Conservation (phyloP, 805 yeast species). For the Millerozyma miso region DNA sequence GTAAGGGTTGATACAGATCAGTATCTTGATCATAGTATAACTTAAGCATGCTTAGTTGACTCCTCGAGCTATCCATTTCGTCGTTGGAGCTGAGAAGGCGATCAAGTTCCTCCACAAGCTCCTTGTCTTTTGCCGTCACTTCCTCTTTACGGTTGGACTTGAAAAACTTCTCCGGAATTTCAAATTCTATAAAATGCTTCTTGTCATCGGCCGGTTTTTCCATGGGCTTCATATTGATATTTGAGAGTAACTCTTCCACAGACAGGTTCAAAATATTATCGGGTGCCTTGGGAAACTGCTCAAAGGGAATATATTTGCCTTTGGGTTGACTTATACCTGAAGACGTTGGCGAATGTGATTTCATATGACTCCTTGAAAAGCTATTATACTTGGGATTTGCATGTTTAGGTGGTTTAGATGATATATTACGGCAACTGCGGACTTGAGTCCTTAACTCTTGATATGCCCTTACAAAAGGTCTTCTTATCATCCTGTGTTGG, state of each 20-base stretch:
- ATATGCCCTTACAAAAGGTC: background rate
- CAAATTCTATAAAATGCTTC: constrained; percentile 17
- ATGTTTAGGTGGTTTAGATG: constrained; percentile 10
- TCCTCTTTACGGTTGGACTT: constrained; percentile 17
- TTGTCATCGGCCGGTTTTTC: background rate
- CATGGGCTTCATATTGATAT: constrained; percentile 8
- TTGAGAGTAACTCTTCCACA: constrained; percentile 15
- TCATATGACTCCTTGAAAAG: constrained; percentile 1
- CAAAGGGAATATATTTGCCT: constrained; percentile 21
- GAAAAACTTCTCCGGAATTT: constrained; percentile 22
- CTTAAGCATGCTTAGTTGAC: constrained; percentile 20
- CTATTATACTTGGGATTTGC: constrained; percentile 1
- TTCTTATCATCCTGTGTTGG: background rate
- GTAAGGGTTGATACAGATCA: constrained; percentile 20
- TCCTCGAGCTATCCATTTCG: constrained; percentile 19
- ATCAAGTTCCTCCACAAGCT: constrained; percentile 24
- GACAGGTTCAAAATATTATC: constrained; percentile 12
- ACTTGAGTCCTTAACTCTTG: background rate
- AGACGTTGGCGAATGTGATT: constrained; percentile 1
- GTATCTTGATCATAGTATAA: constrained; percentile 26
- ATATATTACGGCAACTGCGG: background rate
- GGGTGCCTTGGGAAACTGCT: constrained; percentile 30
- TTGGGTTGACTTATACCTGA: background rate
- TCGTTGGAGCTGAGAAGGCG: constrained; percentile 16
- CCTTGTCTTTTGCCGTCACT: constrained; percentile 21